Evolutionary conservation across 177 flowering plant species (phyloP).

Genomic region (Vitis hybrid): DNA sequence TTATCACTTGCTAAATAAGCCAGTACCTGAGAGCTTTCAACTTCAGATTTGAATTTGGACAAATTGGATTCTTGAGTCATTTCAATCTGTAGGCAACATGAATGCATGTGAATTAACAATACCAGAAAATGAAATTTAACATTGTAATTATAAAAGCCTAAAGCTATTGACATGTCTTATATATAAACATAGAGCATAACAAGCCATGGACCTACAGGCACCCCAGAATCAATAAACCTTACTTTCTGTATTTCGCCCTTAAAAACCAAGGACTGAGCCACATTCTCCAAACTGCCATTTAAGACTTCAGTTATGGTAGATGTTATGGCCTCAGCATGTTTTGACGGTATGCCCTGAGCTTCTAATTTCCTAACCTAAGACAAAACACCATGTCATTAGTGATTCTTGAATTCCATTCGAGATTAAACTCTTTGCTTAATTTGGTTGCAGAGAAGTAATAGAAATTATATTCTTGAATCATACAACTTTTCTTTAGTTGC

Average conservation of each 20-base stretch:
- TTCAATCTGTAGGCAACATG: conserved; percentile 31
- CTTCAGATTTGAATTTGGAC: conserved; percentile 55
- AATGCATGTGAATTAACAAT: not conserved
- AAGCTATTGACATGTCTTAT: too few species aligned
- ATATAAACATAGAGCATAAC: not conserved
- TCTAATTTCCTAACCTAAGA: conserved; percentile 60
- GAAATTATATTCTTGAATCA: too few species aligned
- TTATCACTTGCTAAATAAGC: not conserved
- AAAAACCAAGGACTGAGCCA: conserved; percentile 51
- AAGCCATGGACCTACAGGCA: not conserved
- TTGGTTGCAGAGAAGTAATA: too few species aligned
- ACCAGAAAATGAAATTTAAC: too few species aligned
- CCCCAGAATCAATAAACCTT: not conserved
- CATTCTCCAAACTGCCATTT: conserved; percentile 61
- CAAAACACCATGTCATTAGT: not conserved
- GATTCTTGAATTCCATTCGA: too few species aligned
- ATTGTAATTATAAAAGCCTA: not conserved
- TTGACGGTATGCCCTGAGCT: conserved; percentile 56
- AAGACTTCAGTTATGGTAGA: conserved; percentile 51
- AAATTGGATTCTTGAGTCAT: conserved; percentile 55
- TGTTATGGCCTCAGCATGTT: conserved; percentile 73
- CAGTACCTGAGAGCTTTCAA: conserved; percentile 56
- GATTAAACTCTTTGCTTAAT: too few species aligned
- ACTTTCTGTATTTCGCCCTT: conserved; percentile 61
- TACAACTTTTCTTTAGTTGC: too few species aligned